These are phyloP conservation scores for Pseudogymnoascus verrucosus DNA, from an alignment of 2,329 filamentous ascomycete species.

Conservation along the genomic window DNA sequence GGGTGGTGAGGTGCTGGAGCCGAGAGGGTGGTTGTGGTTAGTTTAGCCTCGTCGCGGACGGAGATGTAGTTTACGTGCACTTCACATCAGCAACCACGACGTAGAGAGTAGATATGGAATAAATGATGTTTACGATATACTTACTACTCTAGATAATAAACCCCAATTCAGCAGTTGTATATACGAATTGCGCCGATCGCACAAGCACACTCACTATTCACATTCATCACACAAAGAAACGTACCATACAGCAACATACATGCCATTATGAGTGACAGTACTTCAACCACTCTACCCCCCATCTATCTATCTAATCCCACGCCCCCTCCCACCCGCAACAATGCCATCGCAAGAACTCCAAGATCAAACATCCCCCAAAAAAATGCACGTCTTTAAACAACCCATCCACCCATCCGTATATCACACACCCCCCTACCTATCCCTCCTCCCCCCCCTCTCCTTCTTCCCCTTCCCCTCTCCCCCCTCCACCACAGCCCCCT, in stretches of 20 bases:
- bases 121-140: background rate
- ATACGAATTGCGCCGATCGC: background rate
- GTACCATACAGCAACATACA: background rate
- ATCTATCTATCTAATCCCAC: slow-evolving; percentile 4
- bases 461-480: slow-evolving; percentile 32
- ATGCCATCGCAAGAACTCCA: background rate
- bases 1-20: background rate
- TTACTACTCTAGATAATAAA: background rate
- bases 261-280: slow-evolving; percentile 3
- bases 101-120: background rate
- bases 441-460: slow-evolving; percentile 34
- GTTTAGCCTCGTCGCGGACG: background rate
- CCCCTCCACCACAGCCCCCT: slow-evolving; percentile 19
- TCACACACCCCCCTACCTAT: slow-evolving; percentile 33
- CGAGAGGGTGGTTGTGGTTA: background rate
- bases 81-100: background rate
- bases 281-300: background rate
- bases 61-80: background rate
- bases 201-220: background rate
- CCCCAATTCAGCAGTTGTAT: background rate
- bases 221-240: background rate
- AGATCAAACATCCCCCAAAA: background rate
- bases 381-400: background rate
- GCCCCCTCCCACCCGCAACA: background rate
- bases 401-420: background rate